These are phyloP conservation scores for Nelumbo lutea DNA, from an alignment of 164 flowering plant species.

Conservation along the genomic window DNA sequence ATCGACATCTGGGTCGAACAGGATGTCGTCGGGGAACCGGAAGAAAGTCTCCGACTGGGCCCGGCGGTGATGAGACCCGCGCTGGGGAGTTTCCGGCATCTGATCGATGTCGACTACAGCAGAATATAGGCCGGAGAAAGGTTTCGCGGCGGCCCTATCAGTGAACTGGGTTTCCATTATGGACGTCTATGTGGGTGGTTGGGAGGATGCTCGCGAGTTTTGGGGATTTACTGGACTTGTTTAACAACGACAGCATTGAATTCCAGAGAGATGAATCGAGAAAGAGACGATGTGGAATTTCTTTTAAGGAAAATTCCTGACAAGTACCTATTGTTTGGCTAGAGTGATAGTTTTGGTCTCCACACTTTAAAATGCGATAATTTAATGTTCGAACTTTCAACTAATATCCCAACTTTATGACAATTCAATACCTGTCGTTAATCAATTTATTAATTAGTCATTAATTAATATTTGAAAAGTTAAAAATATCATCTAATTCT, in stretches of 20 bases:
- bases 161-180: conserved; percentile 14
- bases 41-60: conserved; percentile 76
- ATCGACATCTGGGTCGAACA: conserved; percentile 41
- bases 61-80: conserved; percentile 62
- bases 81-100: conserved; percentile 64
- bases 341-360: no score
- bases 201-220: neutral
- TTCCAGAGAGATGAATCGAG: neutral
- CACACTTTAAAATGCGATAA: no score
- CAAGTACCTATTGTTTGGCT: no score
- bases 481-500: no score
- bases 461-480: no score
- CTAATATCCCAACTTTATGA: no score
- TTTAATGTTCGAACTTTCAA: no score
- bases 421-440: no score
- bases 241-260: conserved; percentile 7
- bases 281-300: neutral
- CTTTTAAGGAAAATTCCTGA: neutral
- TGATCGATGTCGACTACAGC: conserved; percentile 39
- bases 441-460: no score
- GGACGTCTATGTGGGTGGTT: neutral
- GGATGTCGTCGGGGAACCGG: conserved; percentile 51
- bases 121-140: conserved; percentile 15
- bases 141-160: conserved; percentile 17
- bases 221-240: neutral